phyloP scores from a whole-genome alignment of 352 stramenopile species.

The Globisporangium yorkense region DNA sequence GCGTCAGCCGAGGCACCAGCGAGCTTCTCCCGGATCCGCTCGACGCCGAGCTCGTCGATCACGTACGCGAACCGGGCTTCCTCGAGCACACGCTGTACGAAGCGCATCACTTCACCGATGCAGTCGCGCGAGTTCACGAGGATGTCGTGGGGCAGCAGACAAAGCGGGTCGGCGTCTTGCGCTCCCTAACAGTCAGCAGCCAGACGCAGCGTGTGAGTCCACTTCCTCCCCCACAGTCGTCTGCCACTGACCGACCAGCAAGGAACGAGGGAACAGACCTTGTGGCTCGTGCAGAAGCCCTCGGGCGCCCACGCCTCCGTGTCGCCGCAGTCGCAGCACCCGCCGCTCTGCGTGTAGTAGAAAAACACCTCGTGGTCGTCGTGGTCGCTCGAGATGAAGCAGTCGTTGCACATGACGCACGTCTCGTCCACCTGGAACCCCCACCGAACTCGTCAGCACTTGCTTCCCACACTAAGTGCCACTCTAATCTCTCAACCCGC shows the following conservation, averaged over 20 bases:
- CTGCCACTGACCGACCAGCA: neutral
- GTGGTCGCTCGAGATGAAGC: constrained; percentile 94
- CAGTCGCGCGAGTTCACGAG: constrained; percentile 54
- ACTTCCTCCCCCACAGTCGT: neutral
- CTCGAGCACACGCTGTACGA: constrained; percentile 58
- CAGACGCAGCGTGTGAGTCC: neutral
- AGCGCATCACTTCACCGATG: constrained; percentile 58
- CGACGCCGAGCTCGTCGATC: constrained; percentile 42
- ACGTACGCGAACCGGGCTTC: constrained; percentile 57
- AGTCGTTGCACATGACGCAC: constrained; percentile 98
- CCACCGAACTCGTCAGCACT: neutral
- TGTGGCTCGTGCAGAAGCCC: constrained; percentile 94
- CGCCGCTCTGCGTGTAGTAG: constrained; percentile 92
- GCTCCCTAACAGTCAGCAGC: constrained; percentile 29
- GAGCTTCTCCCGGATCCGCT: constrained; percentile 40
- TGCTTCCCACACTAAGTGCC: neutral
- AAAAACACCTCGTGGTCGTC: constrained; percentile 93
- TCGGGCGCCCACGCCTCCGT: constrained; percentile 93
- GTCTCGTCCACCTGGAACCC: constrained; percentile 87
- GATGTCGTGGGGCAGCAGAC: constrained; percentile 45
- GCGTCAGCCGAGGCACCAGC: constrained; percentile 44
- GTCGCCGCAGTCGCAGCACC: constrained; percentile 98
- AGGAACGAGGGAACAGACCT: constrained; percentile 23
- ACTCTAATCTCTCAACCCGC: neutral
- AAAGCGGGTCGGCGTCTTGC: constrained; percentile 65